Evolutionary conservation across 352 stramenopile genomes (phyloP), one percentile per base, ranked within the genome.

Genomic region (Pythium dissotocum): DNA sequence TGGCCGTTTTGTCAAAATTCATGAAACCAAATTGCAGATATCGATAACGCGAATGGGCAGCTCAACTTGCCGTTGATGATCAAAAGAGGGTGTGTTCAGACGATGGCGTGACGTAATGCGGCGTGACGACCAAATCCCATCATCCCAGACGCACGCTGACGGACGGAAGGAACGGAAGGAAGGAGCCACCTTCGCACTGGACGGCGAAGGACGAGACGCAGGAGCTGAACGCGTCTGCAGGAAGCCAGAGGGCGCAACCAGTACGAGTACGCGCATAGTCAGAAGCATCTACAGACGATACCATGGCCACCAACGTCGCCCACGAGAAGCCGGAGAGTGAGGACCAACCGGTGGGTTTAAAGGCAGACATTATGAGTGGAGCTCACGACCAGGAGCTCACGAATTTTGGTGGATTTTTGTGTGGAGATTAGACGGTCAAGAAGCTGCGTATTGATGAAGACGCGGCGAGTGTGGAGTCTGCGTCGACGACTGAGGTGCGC

Each of bases 291-390:
- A 4, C 36, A 40, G 21, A 38, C 14, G 24, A 26, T 16, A 36
- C 58, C 60, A 93, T 93, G 84, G 81, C 84, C 61, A 89, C 78
- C 48, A 87, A 88, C 71, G 73, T 86, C 62, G 82, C 83, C 55
- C 84, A 90, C 79, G 84, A 93, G 69, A 93, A 93, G 75, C 84
- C 84, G 30, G 78, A 88, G 66, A 76, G 71, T 21, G 72, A 90
- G 58, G 82, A 87, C 62, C 81, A 88, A 62, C 80, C 80, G 52
- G 77, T 89, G 56, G n/a, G 73, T 63, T 30, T 57, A 9, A 7
- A 51, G 33, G 5, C 6, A 12, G 38, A 13, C 8, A 44, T 44
- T 44, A 18, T 18, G 38, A 18, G 3, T 44, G 40, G 46, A 53
- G n/a, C 13, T 14, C 12, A 12, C 16, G 36, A n/a, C 46, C 7